Percentiles rank a stretch among this genome's conserved stretches.
Evolutionary conservation across 108 stramenopile species (phyloP).

Genomic region (Epipyxis sp.): DNA sequence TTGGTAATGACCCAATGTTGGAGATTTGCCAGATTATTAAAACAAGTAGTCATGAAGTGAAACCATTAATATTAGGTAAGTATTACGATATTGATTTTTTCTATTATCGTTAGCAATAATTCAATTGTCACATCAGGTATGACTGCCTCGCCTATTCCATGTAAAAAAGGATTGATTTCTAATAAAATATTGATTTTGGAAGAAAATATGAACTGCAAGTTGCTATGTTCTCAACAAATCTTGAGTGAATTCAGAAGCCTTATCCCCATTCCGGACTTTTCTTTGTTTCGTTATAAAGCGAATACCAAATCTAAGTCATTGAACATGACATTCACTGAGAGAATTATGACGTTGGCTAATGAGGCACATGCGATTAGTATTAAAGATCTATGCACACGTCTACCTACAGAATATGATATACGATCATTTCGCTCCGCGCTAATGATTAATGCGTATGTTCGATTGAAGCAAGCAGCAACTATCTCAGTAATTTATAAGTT

Average conservation of each 20-base stretch:
- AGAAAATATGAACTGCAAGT: not conserved
- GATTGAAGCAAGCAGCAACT: not conserved
- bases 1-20: not conserved
- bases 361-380: too few species aligned
- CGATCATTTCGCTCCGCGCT: not conserved
- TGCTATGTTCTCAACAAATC: not conserved
- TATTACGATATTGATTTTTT: too few species aligned
- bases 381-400: too few species aligned
- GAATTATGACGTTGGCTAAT: too few species aligned
- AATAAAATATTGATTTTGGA: not conserved
- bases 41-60: not conserved
- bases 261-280: not conserved
- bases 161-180: conserved; percentile 3
- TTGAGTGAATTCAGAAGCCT: not conserved
- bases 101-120: too few species aligned
- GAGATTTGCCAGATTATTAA: not conserved
- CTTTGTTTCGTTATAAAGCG: not conserved
- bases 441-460: not conserved
- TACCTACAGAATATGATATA: not conserved
- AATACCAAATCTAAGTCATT: too few species aligned
- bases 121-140: not conserved
- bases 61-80: too few species aligned
- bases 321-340: too few species aligned
- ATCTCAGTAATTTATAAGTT: not conserved
- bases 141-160: conserved; percentile 11